These are phyloP conservation scores for Amaranthus tricolor DNA, from an alignment of 179 eudicot species.

Conservation along the genomic window DNA sequence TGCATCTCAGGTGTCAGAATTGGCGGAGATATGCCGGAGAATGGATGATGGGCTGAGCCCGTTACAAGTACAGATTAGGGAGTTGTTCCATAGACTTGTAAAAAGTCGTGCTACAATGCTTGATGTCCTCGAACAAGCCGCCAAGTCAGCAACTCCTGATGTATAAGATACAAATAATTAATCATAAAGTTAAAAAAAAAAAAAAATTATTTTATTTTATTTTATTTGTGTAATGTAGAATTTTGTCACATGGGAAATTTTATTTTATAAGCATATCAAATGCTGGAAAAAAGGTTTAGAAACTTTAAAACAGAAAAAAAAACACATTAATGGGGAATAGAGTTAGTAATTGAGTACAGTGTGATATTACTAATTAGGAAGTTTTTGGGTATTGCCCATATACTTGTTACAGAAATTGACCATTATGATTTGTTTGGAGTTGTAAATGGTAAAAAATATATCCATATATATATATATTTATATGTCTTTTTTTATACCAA, in stretches of 20 bases:
- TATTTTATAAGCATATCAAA: slow-evolving; percentile 8
- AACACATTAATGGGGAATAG: slow-evolving; percentile 7
- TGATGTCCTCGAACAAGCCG: slow-evolving; percentile 71
- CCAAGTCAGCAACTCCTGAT: slow-evolving; percentile 43
- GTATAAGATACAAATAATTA: slow-evolving; percentile 18
- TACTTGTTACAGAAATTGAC: too few species aligned
- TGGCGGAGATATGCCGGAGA: slow-evolving; percentile 62
- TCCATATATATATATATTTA: too few species aligned
- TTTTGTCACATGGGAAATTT: slow-evolving; percentile 5
- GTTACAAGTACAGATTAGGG: slow-evolving; percentile 67
- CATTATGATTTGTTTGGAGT: too few species aligned
- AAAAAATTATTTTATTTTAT: background rate
- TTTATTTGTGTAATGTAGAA: slow-evolving; percentile 15
- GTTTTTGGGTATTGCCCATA: background rate
- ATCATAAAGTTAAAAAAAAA: background rate
- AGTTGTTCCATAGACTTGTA: slow-evolving; percentile 84
- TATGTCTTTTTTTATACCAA: too few species aligned
- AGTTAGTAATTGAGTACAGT: background rate
- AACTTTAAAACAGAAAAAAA: background rate
- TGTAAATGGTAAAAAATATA: too few species aligned
- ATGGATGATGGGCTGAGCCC: slow-evolving; percentile 85
- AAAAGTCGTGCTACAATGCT: slow-evolving; percentile 71
- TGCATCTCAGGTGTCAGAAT: slow-evolving; percentile 56
- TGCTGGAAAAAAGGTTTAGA: too few species aligned
- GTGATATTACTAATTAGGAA: background rate